Evolutionary conservation across 2,329 filamentous ascomycete genomes (phyloP).

Genomic region (Parastagonospora nodorum): DNA sequence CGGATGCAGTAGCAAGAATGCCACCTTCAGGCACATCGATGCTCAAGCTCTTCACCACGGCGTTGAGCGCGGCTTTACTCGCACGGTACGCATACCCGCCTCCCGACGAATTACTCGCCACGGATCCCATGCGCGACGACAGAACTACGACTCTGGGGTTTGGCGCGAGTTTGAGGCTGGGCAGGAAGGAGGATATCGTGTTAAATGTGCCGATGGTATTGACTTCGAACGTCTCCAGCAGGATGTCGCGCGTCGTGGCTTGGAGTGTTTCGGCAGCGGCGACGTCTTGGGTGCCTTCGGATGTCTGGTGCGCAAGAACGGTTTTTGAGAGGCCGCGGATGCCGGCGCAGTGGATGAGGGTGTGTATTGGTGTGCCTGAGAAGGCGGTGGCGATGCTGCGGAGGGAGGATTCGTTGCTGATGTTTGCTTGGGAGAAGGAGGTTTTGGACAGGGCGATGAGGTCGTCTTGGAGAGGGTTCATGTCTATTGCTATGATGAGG

Average conservation of each 20-base stretch:
- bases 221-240: constrained; percentile 47
- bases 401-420: constrained; percentile 9
- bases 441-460: constrained; percentile 3
- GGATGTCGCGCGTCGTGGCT: constrained; percentile 47
- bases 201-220: constrained; percentile 53
- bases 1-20: constrained; percentile 52
- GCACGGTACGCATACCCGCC: constrained; percentile 55
- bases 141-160: constrained; percentile 48
- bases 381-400: constrained; percentile 16
- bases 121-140: constrained; percentile 53
- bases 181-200: constrained; percentile 45
- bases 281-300: constrained; percentile 34
- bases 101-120: constrained; percentile 48
- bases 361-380: constrained; percentile 35
- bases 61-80: constrained; percentile 54
- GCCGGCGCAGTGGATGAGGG: constrained; percentile 53
- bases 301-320: constrained; percentile 8
- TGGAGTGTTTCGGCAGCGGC: constrained; percentile 48
- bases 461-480: constrained; percentile 7
- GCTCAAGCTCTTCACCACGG: constrained; percentile 51
- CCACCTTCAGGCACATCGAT: constrained; percentile 51
- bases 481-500: constrained; percentile 30
- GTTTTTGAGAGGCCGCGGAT: constrained; percentile 50
- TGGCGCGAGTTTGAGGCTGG: constrained; percentile 30
- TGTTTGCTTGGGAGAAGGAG: constrained; percentile 11